phyloP scores from a whole-genome alignment of 371 early-diverging fungal species.

The Encephalitozoon hellem region DNA sequence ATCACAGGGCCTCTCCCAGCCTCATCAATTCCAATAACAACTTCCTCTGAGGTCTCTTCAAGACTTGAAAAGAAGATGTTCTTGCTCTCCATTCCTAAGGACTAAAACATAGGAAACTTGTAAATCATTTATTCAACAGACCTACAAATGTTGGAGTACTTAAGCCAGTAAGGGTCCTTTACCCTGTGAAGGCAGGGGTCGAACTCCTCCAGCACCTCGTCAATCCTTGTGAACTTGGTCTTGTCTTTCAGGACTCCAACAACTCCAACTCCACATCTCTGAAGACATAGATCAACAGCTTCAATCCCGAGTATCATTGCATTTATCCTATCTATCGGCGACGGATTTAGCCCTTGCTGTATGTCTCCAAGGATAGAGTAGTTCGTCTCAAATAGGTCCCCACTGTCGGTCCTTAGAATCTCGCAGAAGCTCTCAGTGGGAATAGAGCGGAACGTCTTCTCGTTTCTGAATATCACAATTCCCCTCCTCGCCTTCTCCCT shows the following conservation, averaged over 20 bases:
- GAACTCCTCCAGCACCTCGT: conserved; percentile 17
- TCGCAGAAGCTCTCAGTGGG: conserved; percentile 72
- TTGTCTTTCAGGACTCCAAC: conserved; percentile 25
- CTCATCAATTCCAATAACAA: conserved; percentile 82
- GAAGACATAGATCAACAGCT: conserved; percentile 32
- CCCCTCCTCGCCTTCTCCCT: conserved; percentile 21
- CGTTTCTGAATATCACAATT: conserved; percentile 47
- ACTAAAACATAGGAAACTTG: background rate
- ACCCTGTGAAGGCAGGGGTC: conserved; percentile 17
- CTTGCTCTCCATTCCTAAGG: background rate
- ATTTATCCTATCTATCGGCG: conserved; percentile 84
- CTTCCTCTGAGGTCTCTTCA: background rate
- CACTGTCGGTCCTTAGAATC: conserved; percentile 80
- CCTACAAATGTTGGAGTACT: conserved; percentile 39
- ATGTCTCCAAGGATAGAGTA: conserved; percentile 84
- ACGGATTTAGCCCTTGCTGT: conserved; percentile 86
- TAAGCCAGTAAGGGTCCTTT: conserved; percentile 43
- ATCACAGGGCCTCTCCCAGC: conserved; percentile 96
- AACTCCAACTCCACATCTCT: conserved; percentile 21
- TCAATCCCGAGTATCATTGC: conserved; percentile 65
- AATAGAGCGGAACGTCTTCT: conserved; percentile 40
- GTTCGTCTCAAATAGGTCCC: conserved; percentile 75
- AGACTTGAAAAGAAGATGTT: conserved; percentile 11
- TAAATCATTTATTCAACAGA: conserved; percentile 41
- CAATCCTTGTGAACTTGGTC: conserved; percentile 29